Percentiles rank a stretch among this genome's conserved stretches.
These are phyloP conservation scores for Ophiostoma populinum DNA, from an alignment of 2,329 filamentous ascomycete species.

Conservation along the genomic window DNA sequence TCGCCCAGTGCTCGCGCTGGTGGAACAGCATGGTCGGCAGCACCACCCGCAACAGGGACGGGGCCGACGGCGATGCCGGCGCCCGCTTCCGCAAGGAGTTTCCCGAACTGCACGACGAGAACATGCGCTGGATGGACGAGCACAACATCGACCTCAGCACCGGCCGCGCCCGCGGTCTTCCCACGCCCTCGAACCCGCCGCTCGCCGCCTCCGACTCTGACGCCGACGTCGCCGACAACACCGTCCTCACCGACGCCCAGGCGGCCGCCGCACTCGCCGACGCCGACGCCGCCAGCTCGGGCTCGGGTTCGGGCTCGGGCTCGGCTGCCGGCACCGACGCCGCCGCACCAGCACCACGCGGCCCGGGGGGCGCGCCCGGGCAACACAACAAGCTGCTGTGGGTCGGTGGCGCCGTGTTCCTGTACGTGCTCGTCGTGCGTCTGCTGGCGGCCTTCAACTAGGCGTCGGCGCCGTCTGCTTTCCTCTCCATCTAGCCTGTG, in stretches of 20 bases:
- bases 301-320: no score
- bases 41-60: conserved; percentile 20
- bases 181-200: conserved; percentile 13
- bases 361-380: no score
- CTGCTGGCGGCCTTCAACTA: conserved; percentile 34
- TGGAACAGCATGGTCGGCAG: conserved; percentile 94
- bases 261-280: no score
- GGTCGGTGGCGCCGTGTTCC: conserved; percentile 50
- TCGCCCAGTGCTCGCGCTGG: conserved; percentile 69
- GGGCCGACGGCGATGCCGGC: conserved; percentile 58
- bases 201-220: no score
- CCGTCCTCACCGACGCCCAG: no score
- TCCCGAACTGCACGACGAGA: conserved; percentile 76
- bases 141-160: conserved; percentile 63
- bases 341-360: conserved; percentile 12
- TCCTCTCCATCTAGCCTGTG: neutral
- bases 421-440: conserved; percentile 69
- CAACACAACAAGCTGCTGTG: conserved; percentile 62
- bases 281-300: no score
- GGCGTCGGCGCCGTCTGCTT: neutral
- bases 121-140: conserved; percentile 81
- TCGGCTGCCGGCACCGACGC: conserved; percentile 24
- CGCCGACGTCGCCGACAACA: no score
- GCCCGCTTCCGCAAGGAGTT: conserved; percentile 80
- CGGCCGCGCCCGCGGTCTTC: no score